Evolutionary conservation across 2,329 filamentous ascomycete genomes (phyloP), one percentile per base, ranked within the genome.

Genomic region (Neoarthrinium moseri): DNA sequence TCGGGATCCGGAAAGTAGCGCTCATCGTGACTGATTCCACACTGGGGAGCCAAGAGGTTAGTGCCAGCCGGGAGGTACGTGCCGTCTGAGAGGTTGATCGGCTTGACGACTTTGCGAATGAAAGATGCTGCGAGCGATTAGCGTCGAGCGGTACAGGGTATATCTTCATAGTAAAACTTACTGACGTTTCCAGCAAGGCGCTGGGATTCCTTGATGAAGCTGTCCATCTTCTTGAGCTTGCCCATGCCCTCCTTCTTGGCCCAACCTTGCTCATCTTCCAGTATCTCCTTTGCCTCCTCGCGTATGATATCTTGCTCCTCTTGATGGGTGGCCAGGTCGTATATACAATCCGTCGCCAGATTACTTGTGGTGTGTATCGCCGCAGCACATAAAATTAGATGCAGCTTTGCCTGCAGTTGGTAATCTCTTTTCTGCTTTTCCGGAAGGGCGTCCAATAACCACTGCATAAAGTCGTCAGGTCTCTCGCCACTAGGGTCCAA

Each of bases 31-130:
- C 60, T 61, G 47, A 70, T 53, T 22, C 63, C 66, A 15, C 63
- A 58, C 11, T 63, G 50, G 0, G 73, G 66, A 0, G 72, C 59
- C 47, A 75, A 66, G 24, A 76, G 63, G n/a, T 65, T 62, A 5
- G 68, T 67, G 22, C 72, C 72, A 2, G 65, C 60, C 0, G 73
- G 72, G 8, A 76, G 65, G 27, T 70, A 66, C 38, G 79, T 73
- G 13, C 78, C 79, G 56, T 77, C 77, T 35, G 76, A 78, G 2
- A 81, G 72, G 2, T 69, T 70, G 53, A 81, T 69, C 4, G 72
- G 65, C 52, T 72, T 68, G 27, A 75, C 61, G 8, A 78, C 75
- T 51, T 74, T 76, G 48, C 77, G 74, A 20, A 60, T 57, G 59
- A 80, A 80, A 3, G 75, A 70, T 1, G 65, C 67, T 64, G 24